These are phyloP conservation scores for Sonneratia alba DNA, from an alignment of 345 rosid genomes.

Conservation along the genomic window DNA sequence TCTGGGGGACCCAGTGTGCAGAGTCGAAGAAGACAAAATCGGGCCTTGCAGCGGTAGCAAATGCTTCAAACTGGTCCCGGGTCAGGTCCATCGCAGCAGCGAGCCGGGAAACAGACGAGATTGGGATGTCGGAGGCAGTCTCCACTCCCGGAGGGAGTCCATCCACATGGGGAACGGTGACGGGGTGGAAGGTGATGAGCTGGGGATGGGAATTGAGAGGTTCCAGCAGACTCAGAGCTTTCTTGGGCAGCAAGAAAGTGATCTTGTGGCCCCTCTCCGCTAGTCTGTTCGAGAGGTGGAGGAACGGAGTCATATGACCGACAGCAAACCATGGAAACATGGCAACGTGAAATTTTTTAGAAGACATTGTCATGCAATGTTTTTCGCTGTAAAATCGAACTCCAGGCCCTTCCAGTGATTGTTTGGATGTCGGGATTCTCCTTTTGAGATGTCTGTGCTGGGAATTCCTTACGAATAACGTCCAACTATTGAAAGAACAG, in stretches of 20 bases:
- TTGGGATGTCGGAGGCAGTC: slow-evolving; percentile 63
- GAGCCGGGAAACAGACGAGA: slow-evolving; percentile 29
- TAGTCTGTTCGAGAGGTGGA: slow-evolving; percentile 49
- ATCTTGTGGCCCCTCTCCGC: slow-evolving; percentile 38
- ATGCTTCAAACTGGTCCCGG: slow-evolving; percentile 38
- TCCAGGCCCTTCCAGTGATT: neutral
- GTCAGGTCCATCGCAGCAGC: slow-evolving; percentile 52
- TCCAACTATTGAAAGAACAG: neutral
- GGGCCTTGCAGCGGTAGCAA: slow-evolving; percentile 25
- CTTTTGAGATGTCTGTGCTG: neutral
- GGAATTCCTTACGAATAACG: neutral
- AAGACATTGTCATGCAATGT: neutral
- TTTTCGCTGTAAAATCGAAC: neutral
- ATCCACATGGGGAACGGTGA: slow-evolving; percentile 29
- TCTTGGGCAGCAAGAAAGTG: slow-evolving; percentile 40
- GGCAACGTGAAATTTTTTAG: slow-evolving; percentile 20
- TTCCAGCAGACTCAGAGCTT: slow-evolving; percentile 26
- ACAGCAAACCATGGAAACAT: slow-evolving; percentile 59
- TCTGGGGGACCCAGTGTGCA: slow-evolving; percentile 52
- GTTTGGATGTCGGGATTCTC: neutral
- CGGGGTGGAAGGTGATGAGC: slow-evolving; percentile 24
- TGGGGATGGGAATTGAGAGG: slow-evolving; percentile 29
- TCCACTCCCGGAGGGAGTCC: slow-evolving; percentile 67
- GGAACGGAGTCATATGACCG: slow-evolving; percentile 53
- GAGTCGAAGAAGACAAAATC: slow-evolving; percentile 40